Evolutionary conservation across 1,284 basidiomycete genomes (phyloP), one percentile per base, ranked within the genome.

Genomic region (Cutaneotrichosporon curvatum): DNA sequence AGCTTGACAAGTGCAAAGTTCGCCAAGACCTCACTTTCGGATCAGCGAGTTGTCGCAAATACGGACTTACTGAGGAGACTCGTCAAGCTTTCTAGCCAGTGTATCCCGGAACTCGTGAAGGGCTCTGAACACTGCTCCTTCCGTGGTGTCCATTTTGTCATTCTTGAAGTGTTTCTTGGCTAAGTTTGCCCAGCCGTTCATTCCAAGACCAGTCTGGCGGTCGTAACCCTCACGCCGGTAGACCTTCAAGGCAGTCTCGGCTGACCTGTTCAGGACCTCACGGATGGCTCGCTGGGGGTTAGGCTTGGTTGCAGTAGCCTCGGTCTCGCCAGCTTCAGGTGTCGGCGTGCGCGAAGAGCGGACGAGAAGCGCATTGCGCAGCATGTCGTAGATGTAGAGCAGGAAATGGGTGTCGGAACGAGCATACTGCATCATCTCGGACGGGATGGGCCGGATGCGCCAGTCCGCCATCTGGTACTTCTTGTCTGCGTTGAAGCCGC

Each of bases 401-500:
- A 98, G 78, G 71, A 86, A 95, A 68, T 98, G 94, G 0, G 94
- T 98, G 68, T 98, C 94, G 4, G 87, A 87, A 18, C 91, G 83
- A 2, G 94, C 94, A 65, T 98, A 98, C 46, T 80, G 75, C 23
- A 90, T 72, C 91, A 97, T 95, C 58, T 88, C 88, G 37, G 80
- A 71, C 0, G 91, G 85, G 9, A 98, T 72, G 1, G 94, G 94
- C 38, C 87, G 79, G 59, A 96, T 88, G 21, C 94, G 81, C 94
- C 94, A 98, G 69, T 98, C 94, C 10, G 94, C 94, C 15, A 91
- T 75, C 66, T 97, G 94, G 65, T 92, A 97, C 18, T 87, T 80
- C 72, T 98, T 98, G 74, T 98, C 94, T 0, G 94, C 81, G n/a
- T 79, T 79, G 62, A 92, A 92, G 60, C 87, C 81, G 63, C 87